These are phyloP conservation scores for Primulina eburnea DNA, from an alignment of 257 asterid genomes.

Conservation along the genomic window DNA sequence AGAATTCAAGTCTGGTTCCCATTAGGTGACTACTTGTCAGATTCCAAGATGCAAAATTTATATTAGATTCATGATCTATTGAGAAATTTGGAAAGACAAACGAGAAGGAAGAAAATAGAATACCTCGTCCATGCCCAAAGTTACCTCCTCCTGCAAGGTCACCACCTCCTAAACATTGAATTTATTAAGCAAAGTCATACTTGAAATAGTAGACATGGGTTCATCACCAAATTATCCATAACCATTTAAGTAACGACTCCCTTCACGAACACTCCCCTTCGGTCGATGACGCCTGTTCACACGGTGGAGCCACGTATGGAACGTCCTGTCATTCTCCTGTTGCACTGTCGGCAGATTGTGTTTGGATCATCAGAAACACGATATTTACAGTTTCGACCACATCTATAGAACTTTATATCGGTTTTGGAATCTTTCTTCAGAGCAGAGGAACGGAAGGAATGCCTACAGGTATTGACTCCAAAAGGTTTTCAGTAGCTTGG, in stretches of 20 bases:
- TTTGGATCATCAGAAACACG: conserved; percentile 6
- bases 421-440: background rate
- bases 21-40: background rate
- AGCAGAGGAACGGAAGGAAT: conserved; percentile 9
- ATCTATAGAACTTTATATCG: background rate
- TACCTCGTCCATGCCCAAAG: conserved; percentile 28
- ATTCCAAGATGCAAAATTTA: background rate
- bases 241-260: conserved; percentile 29
- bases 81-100: too few relatives aligned
- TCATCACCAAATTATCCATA: conserved; percentile 34
- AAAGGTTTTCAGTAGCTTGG: conserved; percentile 19
- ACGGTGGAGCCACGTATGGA: background rate
- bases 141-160: conserved; percentile 15
- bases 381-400: background rate
- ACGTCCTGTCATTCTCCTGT: rapidly evolving
- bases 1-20: too few relatives aligned
- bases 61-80: too few relatives aligned
- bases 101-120: too few relatives aligned
- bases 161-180: conserved; percentile 23
- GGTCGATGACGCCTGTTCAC: background rate
- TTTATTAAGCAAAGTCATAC: conserved; percentile 23
- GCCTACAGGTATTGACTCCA: conserved; percentile 13
- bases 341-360: conserved; percentile 11
- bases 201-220: conserved; percentile 32
- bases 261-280: conserved; percentile 24